Base-by-base conservation (phyloP, 352 stramenopile genomes). In the Hyaloperonospora brassicae region DNA sequence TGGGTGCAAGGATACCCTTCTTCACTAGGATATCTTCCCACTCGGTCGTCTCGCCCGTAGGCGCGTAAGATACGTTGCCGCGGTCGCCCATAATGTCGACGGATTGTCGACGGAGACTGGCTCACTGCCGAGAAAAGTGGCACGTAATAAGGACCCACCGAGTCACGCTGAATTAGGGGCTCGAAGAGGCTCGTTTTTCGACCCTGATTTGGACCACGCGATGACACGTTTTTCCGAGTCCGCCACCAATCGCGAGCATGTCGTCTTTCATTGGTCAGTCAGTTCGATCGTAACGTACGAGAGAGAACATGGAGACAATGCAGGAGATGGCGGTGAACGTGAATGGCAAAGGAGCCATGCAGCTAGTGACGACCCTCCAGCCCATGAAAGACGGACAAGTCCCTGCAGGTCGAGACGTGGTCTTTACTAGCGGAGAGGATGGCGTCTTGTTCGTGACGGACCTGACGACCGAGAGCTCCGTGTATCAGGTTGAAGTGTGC, bases 11-110 rank as follows among this genome's bases (percentile, higher is more conserved):
- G 57, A 94, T 94, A 5, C 84, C 84, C 57, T 89, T 90, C 68
- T 93, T 94, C 45, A 94, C 66, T 51, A 94, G 63, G 58, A 94
- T 94, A 50, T 94, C 84, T 65, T 94, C 84, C 84, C 84, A 94
- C 68, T 94, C 82, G 27, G 84, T 94, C 53, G 84, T 94, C 72
- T 94, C 84, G 58, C 84, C 84, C 59, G 84, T 94, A 17, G 81
- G 81, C 66, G 70, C 84, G 71, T 94, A 94, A 58, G 69, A 82
- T 65, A 89, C 87, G 62, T 81, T 86, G 39, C 84, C 84, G 39
- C 82, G 82, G 61, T 92, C 81, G 34, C 71, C 71, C 73, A 81
- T 86, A 2, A 21, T 21, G 10, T 42, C 2, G n/a, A n/a, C n/a
- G n/a, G n/a, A n/a, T n/a, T 21, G 27, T 31, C 27, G 27, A 31